phyloP scores from a whole-genome alignment of 306 rosid genomes.

The Cajanus cajan region DNA sequence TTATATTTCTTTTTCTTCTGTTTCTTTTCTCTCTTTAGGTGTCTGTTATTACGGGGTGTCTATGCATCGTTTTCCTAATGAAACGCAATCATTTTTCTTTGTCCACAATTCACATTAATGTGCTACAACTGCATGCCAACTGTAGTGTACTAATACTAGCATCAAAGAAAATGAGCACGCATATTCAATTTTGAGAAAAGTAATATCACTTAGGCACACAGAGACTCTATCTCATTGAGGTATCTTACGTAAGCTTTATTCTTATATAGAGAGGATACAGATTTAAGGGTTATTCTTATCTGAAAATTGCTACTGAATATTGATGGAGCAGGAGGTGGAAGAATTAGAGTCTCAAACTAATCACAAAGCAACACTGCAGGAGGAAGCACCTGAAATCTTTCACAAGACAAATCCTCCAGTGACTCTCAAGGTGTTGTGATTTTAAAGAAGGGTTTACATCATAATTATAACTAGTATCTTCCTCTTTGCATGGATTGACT shows the following conservation, averaged over 20 bases:
- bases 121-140: background rate
- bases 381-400: conserved; percentile 21
- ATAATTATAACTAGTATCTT: background rate
- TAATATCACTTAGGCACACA: background rate
- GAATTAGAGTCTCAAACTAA: conserved; percentile 43
- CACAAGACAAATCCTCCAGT: conserved; percentile 32
- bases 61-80: background rate
- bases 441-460: background rate
- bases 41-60: too few species aligned
- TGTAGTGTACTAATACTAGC: background rate
- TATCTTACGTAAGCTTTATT: background rate
- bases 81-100: background rate
- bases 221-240: background rate
- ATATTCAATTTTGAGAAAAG: background rate
- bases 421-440: conserved; percentile 40
- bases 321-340: conserved; percentile 24
- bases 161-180: background rate
- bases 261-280: background rate
- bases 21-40: background rate
- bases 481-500: background rate
- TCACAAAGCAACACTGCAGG: background rate
- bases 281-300: background rate
- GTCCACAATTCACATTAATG: background rate
- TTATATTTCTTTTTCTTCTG: background rate
- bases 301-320: background rate